phyloP scores from a whole-genome alignment of 805 yeast genomes.

The Blastobotrys terrestris region DNA sequence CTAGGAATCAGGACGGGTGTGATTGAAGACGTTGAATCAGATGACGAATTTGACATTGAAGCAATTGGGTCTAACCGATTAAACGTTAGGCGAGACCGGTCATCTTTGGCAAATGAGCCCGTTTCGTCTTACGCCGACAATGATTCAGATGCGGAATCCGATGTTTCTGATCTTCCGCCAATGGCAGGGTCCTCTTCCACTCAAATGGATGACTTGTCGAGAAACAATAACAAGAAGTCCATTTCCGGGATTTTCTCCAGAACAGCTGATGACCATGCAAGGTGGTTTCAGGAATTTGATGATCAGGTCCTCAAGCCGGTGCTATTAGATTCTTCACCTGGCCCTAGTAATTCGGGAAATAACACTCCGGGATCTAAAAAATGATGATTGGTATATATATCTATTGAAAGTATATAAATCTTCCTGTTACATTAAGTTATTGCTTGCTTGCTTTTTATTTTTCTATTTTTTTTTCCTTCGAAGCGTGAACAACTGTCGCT shows the following conservation, averaged over 20 bases:
- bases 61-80: constrained; percentile 28
- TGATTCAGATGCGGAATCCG: constrained; percentile 33
- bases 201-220: constrained; percentile 2
- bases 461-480: no score
- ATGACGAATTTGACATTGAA: constrained; percentile 94
- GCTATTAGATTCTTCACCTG: constrained; percentile 50
- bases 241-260: constrained; percentile 22
- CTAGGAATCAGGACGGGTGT: constrained; percentile 90
- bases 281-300: constrained; percentile 91
- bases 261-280: constrained; percentile 63
- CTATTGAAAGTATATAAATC: no score
- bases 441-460: no score
- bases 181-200: constrained; percentile 18
- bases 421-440: background rate
- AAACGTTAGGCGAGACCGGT: background rate
- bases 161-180: constrained; percentile 33
- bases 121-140: constrained; percentile 10
- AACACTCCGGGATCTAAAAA: background rate
- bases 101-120: background rate
- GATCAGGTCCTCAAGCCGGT: constrained; percentile 92
- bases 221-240: constrained; percentile 9
- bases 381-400: background rate
- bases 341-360: constrained; percentile 8
- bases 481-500: no score
- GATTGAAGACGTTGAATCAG: constrained; percentile 72